Evolutionary conservation across 202 grass and related monocot genomes (phyloP).

Genomic region (Zizania palustris): DNA sequence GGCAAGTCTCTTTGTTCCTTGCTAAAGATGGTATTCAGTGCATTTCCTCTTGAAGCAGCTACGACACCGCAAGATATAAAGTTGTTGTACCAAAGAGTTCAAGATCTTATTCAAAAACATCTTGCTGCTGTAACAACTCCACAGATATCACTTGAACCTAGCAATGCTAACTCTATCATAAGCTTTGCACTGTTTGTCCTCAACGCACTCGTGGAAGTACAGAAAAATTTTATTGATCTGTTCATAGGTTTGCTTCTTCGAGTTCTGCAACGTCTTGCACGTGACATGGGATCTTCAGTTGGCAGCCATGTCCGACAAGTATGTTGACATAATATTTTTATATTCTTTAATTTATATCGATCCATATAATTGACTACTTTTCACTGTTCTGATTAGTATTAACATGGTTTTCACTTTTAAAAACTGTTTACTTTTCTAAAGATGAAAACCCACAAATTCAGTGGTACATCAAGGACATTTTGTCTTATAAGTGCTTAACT

Average conservation of each 20-base stretch:
- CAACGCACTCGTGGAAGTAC: conserved; percentile 82
- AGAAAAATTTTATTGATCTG: conserved; percentile 85
- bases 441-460: not conserved
- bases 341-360: conserved; percentile 24
- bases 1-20: conserved; percentile 96
- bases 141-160: conserved; percentile 84
- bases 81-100: conserved; percentile 74
- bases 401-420: not conserved
- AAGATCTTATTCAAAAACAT: conserved; percentile 85
- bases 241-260: conserved; percentile 84
- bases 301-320: conserved; percentile 78
- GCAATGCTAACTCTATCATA: conserved; percentile 83
- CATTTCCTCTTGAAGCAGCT: conserved; percentile 88
- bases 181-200: conserved; percentile 88
- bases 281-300: conserved; percentile 89
- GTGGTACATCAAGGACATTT: not conserved
- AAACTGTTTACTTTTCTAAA: not conserved
- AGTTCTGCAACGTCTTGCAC: conserved; percentile 90
- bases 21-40: conserved; percentile 93
- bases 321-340: conserved; percentile 33
- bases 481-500: conserved; percentile 24
- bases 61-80: conserved; percentile 91
- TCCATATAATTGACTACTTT: conserved; percentile 20
- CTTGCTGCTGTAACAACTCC: conserved; percentile 79
- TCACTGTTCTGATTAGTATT: conserved; percentile 13